These are phyloP conservation scores for Macrophomina tecta DNA, from an alignment of 2,329 filamentous ascomycete genomes.

Conservation along the genomic window DNA sequence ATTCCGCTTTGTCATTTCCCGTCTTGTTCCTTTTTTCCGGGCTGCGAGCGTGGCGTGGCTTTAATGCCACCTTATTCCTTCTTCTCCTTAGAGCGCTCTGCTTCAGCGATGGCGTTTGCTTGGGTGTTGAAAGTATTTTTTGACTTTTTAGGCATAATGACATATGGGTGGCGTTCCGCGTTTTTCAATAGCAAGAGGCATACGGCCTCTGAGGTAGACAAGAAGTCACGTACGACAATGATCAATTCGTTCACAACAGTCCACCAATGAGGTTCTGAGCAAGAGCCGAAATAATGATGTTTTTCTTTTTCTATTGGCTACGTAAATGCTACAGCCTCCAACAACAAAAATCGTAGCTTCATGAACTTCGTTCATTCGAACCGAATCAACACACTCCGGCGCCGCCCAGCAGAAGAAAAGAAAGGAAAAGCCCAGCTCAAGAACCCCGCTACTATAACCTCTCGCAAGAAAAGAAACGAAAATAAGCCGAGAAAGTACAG, in stretches of 20 bases:
- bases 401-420: background rate
- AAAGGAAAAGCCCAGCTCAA: background rate
- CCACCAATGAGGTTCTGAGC: too few species aligned
- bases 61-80: background rate
- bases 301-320: background rate
- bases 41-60: background rate
- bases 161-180: conserved; percentile 14
- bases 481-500: background rate
- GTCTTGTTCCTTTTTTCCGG: background rate
- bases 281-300: background rate
- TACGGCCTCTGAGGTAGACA: too few species aligned
- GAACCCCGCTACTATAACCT: background rate
- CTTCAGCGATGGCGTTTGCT: conserved; percentile 11
- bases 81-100: too few species aligned
- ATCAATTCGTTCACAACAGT: too few species aligned
- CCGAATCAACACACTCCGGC: background rate
- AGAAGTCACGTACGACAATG: too few species aligned
- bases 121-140: background rate
- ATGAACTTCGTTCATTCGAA: background rate
- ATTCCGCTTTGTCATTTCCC: background rate
- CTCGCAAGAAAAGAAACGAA: background rate
- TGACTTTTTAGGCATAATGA: background rate
- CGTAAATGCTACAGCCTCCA: background rate
- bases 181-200: background rate
- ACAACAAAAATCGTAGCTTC: background rate